Percentiles rank a stretch among this genome's conserved stretches.
These are phyloP conservation scores for Verticillium tricorpus DNA, from an alignment of 2,329 filamentous ascomycete species.

Conservation along the genomic window DNA sequence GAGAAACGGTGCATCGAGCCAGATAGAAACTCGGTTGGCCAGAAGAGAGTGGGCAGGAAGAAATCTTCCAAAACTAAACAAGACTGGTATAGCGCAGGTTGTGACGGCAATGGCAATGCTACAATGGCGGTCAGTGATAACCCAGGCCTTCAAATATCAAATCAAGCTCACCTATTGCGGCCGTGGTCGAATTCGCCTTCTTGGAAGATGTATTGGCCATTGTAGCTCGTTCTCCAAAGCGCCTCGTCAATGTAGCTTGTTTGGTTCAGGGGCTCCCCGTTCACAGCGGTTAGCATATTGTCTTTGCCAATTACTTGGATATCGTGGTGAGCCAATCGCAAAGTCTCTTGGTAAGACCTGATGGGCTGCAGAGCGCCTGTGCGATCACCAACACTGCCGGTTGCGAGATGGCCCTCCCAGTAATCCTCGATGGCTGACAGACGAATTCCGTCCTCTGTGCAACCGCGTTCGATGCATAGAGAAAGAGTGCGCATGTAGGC, in stretches of 20 bases:
- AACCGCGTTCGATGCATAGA: constrained; percentile 27
- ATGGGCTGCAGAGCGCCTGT: constrained; percentile 15
- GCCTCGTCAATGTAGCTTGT: constrained; percentile 24
- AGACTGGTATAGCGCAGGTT: constrained; percentile 19
- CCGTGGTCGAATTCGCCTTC: constrained; percentile 31
- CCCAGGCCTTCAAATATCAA: neutral
- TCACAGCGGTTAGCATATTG: neutral
- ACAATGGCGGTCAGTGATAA: neutral
- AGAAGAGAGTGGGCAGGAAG: constrained; percentile 13
- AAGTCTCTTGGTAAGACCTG: constrained; percentile 20
- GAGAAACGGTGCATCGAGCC: constrained; percentile 20
- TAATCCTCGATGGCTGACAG: constrained; percentile 18
- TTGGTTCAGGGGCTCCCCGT: constrained; percentile 18
- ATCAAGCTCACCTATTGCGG: constrained; percentile 6
- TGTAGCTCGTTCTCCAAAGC: constrained; percentile 37
- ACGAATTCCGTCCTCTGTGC: constrained; percentile 11
- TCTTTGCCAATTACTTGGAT: neutral
- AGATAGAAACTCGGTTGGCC: neutral
- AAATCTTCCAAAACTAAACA: constrained; percentile 23
- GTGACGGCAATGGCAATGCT: constrained; percentile 20
- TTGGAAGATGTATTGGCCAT: constrained; percentile 47
- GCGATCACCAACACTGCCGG: constrained; percentile 19
- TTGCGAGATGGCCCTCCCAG: constrained; percentile 23
- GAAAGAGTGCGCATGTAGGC: constrained; percentile 27
- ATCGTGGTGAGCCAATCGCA: neutral